Percentiles rank a stretch among this genome's conserved stretches.
Conservation (phyloP, 2,329 filamentous ascomycete genomes). For the Colletotrichum sp. region DNA sequence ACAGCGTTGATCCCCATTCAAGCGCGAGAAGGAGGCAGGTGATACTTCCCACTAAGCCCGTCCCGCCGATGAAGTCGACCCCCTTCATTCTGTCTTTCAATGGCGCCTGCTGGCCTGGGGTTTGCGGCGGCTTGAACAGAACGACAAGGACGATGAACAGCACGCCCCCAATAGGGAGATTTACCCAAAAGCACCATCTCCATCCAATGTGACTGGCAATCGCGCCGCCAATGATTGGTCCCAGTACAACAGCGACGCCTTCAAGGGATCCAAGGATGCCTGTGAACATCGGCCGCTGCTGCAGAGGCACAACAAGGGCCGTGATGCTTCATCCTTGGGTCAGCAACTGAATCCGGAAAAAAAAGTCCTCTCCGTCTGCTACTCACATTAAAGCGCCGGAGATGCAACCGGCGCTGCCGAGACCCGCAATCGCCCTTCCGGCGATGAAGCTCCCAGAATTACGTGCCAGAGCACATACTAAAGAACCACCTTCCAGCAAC, state of each 20-base stretch:
- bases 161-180: constrained; percentile 57
- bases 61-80: constrained; percentile 28
- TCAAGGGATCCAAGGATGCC: constrained; percentile 52
- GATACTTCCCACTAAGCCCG: constrained; percentile 13
- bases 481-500: not conserved
- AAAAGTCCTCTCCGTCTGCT: not conserved
- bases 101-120: not conserved
- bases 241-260: constrained; percentile 28
- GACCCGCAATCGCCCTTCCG: not conserved
- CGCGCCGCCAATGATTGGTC: not conserved
- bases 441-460: not conserved
- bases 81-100: not conserved
- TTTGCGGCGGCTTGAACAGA: constrained; percentile 36
- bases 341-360: constrained; percentile 24
- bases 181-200: constrained; percentile 63
- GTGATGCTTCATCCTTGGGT: constrained; percentile 31
- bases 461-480: not conserved
- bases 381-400: constrained; percentile 43
- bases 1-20: constrained; percentile 43
- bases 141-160: constrained; percentile 51
- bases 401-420: constrained; percentile 26
- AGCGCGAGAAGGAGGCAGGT: constrained; percentile 48
- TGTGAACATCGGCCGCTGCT: constrained; percentile 30
- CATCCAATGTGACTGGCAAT: not conserved
- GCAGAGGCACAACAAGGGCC: constrained; percentile 33